Evolutionary conservation across 2,329 filamentous ascomycete genomes (phyloP).

Genomic region (Lasiodiplodia sp.): DNA sequence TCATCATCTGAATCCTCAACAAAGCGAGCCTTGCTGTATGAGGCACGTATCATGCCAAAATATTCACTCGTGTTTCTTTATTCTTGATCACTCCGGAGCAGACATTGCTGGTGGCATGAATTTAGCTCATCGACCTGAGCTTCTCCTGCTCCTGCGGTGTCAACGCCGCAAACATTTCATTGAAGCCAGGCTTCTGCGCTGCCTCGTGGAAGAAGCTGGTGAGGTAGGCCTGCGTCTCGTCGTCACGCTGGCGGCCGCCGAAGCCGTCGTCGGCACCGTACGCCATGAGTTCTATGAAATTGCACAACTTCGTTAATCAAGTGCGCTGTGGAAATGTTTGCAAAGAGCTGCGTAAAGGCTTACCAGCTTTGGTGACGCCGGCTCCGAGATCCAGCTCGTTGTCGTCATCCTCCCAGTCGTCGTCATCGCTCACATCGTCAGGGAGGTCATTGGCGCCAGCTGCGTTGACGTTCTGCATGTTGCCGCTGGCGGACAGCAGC

Average conservation of each 20-base stretch:
- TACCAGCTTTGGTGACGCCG: conserved; percentile 53
- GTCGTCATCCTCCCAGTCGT: conserved; percentile 84
- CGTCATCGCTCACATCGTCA: conserved; percentile 77
- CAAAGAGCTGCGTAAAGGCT: conserved; percentile 29
- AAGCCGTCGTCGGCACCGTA: conserved; percentile 64
- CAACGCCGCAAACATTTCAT: conserved; percentile 62
- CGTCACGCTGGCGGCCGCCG: conserved; percentile 73
- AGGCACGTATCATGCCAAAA: background rate
- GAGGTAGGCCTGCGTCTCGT: conserved; percentile 88
- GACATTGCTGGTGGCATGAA: background rate
- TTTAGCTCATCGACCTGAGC: conserved; percentile 48
- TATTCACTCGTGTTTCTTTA: background rate
- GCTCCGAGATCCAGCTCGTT: conserved; percentile 74
- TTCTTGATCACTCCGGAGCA: background rate
- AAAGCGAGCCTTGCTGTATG: background rate
- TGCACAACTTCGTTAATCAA: background rate
- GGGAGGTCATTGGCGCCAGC: conserved; percentile 67
- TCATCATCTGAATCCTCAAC: background rate
- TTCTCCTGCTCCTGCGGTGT: conserved; percentile 63
- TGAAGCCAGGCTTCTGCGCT: conserved; percentile 62
- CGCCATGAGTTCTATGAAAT: conserved; percentile 75
- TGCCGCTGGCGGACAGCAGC: conserved; percentile 74
- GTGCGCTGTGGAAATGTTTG: conserved; percentile 13
- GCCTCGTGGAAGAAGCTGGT: conserved; percentile 77
- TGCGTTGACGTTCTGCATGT: conserved; percentile 52